Conservation (phyloP, 441 rosid genomes). For the Gossypium schwendimanii region DNA sequence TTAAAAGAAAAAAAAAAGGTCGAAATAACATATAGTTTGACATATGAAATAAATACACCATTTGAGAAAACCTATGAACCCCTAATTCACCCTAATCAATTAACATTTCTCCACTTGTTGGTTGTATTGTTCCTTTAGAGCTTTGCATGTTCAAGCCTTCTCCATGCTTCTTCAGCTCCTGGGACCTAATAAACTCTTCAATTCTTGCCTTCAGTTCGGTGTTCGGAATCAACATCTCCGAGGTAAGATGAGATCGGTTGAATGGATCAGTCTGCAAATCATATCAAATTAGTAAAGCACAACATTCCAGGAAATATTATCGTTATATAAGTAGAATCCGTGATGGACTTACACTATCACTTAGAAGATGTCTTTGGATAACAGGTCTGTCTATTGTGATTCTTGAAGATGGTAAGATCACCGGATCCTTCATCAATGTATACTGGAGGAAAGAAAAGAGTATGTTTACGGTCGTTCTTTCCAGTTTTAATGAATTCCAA, state of each 20-base stretch:
- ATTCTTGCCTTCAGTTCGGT: constrained; percentile 70
- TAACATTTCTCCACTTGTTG: constrained; percentile 67
- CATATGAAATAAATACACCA: neutral
- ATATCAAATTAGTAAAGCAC: neutral
- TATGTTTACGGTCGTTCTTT: neutral
- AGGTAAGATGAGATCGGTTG: constrained; percentile 83
- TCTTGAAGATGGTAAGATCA: constrained; percentile 85
- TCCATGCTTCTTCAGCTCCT: constrained; percentile 46
- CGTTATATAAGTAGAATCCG: neutral
- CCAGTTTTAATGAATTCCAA: neutral
- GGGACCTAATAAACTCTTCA: constrained; percentile 67
- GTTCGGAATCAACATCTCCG: constrained; percentile 78
- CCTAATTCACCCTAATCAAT: constrained; percentile 52
- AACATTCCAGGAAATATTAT: neutral
- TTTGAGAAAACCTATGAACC: neutral
- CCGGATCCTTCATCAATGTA: constrained; percentile 97
- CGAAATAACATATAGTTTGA: no score
- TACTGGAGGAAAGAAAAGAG: constrained; percentile 40
- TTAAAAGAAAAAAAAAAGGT: no score
- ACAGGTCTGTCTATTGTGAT: constrained; percentile 82
- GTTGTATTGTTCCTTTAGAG: constrained; percentile 62
- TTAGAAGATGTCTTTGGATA: constrained; percentile 98
- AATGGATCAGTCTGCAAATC: constrained; percentile 83
- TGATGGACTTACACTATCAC: constrained; percentile 51
- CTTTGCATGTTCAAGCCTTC: constrained; percentile 46